Percentiles rank a stretch among this genome's conserved stretches.
phyloP scores from a whole-genome alignment of 768 basidiomycete genomes.

The Exidia glandulosa region DNA sequence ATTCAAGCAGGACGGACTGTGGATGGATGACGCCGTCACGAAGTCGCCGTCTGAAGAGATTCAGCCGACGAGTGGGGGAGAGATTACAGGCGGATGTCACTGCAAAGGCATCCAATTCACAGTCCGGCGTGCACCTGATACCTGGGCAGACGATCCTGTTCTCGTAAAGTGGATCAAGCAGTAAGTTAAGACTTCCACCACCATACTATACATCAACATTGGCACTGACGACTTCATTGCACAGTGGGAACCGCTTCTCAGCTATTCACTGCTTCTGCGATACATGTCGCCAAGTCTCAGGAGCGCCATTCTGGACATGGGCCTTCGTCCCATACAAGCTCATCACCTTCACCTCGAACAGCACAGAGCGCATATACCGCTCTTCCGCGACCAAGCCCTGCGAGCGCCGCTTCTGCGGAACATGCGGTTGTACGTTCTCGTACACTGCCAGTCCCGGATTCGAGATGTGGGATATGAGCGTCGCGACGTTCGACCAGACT shows the following conservation, averaged over 20 bases:
- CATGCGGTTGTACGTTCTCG: background rate
- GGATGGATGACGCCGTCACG: background rate
- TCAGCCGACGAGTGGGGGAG: background rate
- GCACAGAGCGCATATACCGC: background rate
- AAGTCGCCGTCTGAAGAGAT: background rate
- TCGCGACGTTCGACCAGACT: background rate
- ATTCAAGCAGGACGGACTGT: background rate
- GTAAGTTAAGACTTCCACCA: background rate
- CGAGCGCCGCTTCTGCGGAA: background rate
- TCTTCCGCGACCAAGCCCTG: background rate
- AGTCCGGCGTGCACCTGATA: background rate
- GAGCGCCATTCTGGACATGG: background rate
- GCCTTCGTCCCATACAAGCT: background rate
- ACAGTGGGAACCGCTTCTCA: background rate
- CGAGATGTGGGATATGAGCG: background rate
- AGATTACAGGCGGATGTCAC: background rate
- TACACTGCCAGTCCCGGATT: background rate
- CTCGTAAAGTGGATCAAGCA: background rate
- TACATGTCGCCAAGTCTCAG: background rate
- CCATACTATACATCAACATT: background rate
- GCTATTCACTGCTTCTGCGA: background rate
- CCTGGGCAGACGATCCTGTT: background rate
- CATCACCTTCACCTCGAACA: background rate
- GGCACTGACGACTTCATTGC: background rate
- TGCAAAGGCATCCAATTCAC: background rate